These are phyloP conservation scores for Inga laurina DNA, from an alignment of 306 rosid genomes.

Conservation along the genomic window DNA sequence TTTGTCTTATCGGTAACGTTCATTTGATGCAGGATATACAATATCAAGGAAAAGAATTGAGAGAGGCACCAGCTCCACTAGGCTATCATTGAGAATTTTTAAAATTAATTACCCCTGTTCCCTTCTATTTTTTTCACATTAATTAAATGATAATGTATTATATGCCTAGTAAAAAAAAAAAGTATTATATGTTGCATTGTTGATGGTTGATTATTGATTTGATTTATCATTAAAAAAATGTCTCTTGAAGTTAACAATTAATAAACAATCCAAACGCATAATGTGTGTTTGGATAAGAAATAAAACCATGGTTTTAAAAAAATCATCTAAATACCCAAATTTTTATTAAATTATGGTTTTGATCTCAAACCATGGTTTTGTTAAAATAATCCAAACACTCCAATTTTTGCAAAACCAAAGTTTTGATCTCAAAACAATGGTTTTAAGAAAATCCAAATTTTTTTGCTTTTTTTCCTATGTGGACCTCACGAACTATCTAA, in stretches of 20 bases:
- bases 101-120: not conserved
- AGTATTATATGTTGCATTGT: not conserved
- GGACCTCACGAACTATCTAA: too few species aligned
- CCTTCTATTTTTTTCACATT: not conserved
- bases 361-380: too few species aligned
- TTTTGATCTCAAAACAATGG: too few species aligned
- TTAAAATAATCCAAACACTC: too few species aligned
- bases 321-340: too few species aligned
- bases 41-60: conserved; percentile 46
- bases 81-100: conserved; percentile 40
- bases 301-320: too few species aligned
- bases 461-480: too few species aligned
- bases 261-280: too few species aligned
- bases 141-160: not conserved
- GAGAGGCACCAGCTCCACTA: conserved; percentile 51
- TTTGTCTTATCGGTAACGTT: not conserved
- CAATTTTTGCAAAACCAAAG: too few species aligned
- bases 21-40: conserved; percentile 48
- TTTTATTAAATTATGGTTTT: too few species aligned
- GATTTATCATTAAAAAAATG: not conserved
- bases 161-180: not conserved
- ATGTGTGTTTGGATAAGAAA: too few species aligned
- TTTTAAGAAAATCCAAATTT: too few species aligned
- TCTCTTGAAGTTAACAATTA: not conserved
- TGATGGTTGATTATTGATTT: not conserved